Conservation (phyloP, 805 yeast genomes). For the Lachancea thermotolerans region DNA sequence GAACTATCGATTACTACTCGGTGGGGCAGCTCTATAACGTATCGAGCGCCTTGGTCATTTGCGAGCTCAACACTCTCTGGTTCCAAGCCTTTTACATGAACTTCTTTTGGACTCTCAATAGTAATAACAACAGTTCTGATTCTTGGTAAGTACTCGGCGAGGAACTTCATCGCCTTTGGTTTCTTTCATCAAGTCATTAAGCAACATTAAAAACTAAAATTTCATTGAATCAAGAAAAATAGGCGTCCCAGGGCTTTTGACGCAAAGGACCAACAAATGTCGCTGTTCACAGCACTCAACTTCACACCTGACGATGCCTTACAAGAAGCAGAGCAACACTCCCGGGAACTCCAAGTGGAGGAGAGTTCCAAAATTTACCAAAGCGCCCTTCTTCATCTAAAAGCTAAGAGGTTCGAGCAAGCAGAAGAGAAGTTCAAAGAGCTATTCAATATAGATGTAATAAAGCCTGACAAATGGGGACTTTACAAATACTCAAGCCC, state of each 20-base stretch:
- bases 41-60: background rate
- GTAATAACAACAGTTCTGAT: conserved; percentile 16
- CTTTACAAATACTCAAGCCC: conserved; percentile 42
- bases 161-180: conserved; percentile 7
- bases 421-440: conserved; percentile 54
- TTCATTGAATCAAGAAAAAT: background rate
- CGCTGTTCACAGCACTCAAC: conserved; percentile 76
- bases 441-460: conserved; percentile 62
- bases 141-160: conserved; percentile 12
- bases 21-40: conserved; percentile 4
- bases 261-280: conserved; percentile 28
- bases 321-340: conserved; percentile 77
- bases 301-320: conserved; percentile 61
- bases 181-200: background rate
- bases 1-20: conserved; percentile 1
- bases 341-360: conserved; percentile 85
- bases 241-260: background rate
- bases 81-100: conserved; percentile 3
- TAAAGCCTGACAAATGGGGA: conserved; percentile 41
- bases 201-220: no score
- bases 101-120: conserved; percentile 11
- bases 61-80: conserved; percentile 5
- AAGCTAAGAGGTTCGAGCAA: conserved; percentile 37
- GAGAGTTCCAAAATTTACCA: conserved; percentile 75
- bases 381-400: conserved; percentile 58